Conservation (phyloP, 2,329 filamentous ascomycete genomes). For the Chrysosporium keratinophilum region DNA sequence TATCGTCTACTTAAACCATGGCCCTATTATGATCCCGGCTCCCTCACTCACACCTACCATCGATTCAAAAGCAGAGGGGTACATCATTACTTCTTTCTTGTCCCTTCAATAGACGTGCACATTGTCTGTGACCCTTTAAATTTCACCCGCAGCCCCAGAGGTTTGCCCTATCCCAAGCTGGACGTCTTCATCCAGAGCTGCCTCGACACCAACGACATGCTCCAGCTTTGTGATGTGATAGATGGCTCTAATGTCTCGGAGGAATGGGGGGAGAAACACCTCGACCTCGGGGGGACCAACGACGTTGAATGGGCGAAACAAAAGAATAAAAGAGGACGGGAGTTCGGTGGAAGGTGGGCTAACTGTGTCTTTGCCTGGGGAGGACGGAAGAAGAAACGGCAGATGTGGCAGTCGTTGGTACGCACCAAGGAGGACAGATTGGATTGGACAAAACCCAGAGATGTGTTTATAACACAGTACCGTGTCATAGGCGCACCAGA, state of each 20-base stretch:
- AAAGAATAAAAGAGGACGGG: slow-evolving; percentile 19
- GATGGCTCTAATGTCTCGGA: slow-evolving; percentile 25
- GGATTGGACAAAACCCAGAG: slow-evolving; percentile 23
- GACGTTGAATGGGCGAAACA: slow-evolving; percentile 22
- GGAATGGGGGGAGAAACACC: slow-evolving; percentile 22
- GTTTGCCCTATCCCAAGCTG: slow-evolving; percentile 24
- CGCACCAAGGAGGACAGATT: slow-evolving; percentile 21
- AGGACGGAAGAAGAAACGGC: slow-evolving; percentile 19
- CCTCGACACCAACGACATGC: slow-evolving; percentile 22
- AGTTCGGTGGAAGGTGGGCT: not conserved
- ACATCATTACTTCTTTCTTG: slow-evolving; percentile 22
- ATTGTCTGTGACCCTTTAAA: slow-evolving; percentile 21
- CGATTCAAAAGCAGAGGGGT: slow-evolving; percentile 24
- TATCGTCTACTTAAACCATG: slow-evolving; percentile 19
- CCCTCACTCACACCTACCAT: slow-evolving; percentile 23
- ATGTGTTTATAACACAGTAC: slow-evolving; percentile 22
- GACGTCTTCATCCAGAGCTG: slow-evolving; percentile 23
- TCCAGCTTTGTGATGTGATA: slow-evolving; percentile 24
- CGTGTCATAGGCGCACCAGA: slow-evolving; percentile 22
- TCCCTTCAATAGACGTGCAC: slow-evolving; percentile 22
- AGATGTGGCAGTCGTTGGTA: slow-evolving; percentile 22
- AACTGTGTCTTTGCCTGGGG: slow-evolving; percentile 17
- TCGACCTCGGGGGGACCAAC: slow-evolving; percentile 22
- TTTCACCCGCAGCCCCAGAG: slow-evolving; percentile 22
- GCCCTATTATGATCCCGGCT: slow-evolving; percentile 19